Conservation (phyloP, 139 green algal genomes). For the Micractinium sp. region DNA sequence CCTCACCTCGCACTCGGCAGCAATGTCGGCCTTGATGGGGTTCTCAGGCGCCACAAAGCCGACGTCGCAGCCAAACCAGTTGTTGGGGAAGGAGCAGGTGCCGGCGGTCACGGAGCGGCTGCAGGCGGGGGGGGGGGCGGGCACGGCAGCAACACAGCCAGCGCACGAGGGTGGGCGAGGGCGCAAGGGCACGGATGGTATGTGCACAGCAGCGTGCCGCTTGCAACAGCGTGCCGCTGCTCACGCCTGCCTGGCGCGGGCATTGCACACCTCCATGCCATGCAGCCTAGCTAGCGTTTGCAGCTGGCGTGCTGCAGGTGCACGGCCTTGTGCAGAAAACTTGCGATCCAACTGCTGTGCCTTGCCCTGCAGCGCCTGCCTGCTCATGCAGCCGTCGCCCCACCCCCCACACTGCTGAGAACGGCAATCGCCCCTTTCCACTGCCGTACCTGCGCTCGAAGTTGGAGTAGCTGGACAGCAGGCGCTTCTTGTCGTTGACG, state of each 20-base stretch:
- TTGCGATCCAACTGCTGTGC: too few species aligned
- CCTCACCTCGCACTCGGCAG: constrained; percentile 19
- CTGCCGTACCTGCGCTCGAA: constrained; percentile 48
- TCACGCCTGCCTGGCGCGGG: too few species aligned
- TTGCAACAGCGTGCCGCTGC: too few species aligned
- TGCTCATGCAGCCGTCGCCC: too few species aligned
- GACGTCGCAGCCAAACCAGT: constrained; percentile 72
- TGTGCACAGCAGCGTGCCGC: too few species aligned
- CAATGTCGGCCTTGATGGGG: constrained; percentile 68
- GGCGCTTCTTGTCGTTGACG: constrained; percentile 79
- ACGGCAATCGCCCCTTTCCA: neutral
- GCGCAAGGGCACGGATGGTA: too few species aligned
- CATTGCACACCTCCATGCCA: too few species aligned
- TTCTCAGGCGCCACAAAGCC: constrained; percentile 57
- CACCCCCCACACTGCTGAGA: too few species aligned
- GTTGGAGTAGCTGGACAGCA: constrained; percentile 72
- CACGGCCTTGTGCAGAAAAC: too few species aligned
- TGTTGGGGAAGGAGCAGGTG: constrained; percentile 70
- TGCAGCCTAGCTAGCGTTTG: too few species aligned
- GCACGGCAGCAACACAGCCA: neutral
- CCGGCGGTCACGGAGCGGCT: constrained; percentile 69
- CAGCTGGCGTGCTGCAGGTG: too few species aligned
- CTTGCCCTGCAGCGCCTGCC: too few species aligned
- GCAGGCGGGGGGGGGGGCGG: neutral
- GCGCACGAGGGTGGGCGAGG: neutral